Conservation (phyloP, 208 protist genomes). For the Leishmania tropica region DNA sequence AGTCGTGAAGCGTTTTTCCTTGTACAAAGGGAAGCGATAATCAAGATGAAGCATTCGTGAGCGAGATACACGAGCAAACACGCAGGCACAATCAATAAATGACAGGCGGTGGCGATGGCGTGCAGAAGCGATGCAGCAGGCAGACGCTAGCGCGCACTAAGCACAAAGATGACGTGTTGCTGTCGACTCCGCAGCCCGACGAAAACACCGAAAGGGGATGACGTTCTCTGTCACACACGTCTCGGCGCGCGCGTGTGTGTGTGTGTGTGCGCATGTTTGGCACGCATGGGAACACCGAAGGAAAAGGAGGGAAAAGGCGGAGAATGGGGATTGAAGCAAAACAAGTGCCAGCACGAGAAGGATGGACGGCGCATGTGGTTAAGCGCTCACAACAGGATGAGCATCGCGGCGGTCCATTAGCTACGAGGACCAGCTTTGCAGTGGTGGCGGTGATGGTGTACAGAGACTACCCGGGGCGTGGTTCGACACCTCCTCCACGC, state of each 20-base stretch:
- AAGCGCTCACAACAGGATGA: background rate
- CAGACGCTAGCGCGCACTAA: background rate
- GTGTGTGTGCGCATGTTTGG: background rate
- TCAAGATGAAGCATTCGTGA: background rate
- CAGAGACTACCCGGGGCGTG: background rate
- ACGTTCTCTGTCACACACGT: background rate
- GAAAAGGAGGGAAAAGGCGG: background rate
- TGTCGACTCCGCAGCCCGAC: background rate
- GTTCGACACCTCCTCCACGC: background rate
- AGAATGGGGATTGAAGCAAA: background rate
- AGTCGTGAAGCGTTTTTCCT: conserved; percentile 2
- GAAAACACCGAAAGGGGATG: background rate
- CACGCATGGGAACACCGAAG: background rate
- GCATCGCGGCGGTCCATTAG: too few species aligned
- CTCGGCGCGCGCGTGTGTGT: background rate
- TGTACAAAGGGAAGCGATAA: background rate
- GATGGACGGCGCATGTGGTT: background rate
- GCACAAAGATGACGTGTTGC: background rate
- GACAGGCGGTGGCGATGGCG: background rate
- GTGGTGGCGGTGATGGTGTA: background rate
- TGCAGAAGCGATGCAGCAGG: background rate
- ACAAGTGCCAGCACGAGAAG: background rate
- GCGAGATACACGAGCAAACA: background rate
- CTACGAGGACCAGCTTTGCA: background rate
- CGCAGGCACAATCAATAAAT: background rate